A percentile compares a stretch with the other conserved stretches of the same genome.
These are phyloP conservation scores for Petasospora rhodanensis DNA, from an alignment of 1,139 yeast species.

Conservation along the genomic window DNA sequence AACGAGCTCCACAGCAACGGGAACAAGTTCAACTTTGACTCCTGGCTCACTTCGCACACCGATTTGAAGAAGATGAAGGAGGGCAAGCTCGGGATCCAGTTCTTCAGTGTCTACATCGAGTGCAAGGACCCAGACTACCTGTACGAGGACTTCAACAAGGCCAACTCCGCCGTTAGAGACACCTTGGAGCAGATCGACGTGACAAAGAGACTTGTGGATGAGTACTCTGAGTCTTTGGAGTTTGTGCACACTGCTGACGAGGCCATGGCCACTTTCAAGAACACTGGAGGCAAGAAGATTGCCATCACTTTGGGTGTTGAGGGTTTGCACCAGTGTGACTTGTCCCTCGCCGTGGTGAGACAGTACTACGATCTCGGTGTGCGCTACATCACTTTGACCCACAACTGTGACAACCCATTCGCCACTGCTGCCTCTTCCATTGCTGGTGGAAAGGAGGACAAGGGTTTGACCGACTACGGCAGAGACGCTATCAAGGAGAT, in stretches of 20 bases:
- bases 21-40: conserved; percentile 33
- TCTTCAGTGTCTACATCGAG: conserved; percentile 42
- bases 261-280: conserved; percentile 34
- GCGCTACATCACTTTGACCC: conserved; percentile 47
- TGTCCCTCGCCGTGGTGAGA: conserved; percentile 45
- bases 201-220: conserved; percentile 38
- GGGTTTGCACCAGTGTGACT: conserved; percentile 49
- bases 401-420: conserved; percentile 52
- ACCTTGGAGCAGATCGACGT: conserved; percentile 52
- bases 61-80: conserved; percentile 35
- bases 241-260: conserved; percentile 38
- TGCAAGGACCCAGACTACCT: conserved; percentile 36
- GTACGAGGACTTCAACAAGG: conserved; percentile 38
- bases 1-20: conserved; percentile 33
- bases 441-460: conserved; percentile 40
- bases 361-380: conserved; percentile 46
- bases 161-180: conserved; percentile 42
- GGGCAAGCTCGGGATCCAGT: conserved; percentile 43
- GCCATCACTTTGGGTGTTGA: conserved; percentile 49
- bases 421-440: conserved; percentile 49
- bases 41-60: conserved; percentile 36
- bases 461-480: conserved; percentile 42
- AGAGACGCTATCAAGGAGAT: conserved; percentile 34
- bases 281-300: conserved; percentile 26
- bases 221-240: conserved; percentile 35